These are phyloP conservation scores for Podospora bellae-mahoneyi DNA, from an alignment of 495 filamentous ascomycete species.

Conservation along the genomic window DNA sequence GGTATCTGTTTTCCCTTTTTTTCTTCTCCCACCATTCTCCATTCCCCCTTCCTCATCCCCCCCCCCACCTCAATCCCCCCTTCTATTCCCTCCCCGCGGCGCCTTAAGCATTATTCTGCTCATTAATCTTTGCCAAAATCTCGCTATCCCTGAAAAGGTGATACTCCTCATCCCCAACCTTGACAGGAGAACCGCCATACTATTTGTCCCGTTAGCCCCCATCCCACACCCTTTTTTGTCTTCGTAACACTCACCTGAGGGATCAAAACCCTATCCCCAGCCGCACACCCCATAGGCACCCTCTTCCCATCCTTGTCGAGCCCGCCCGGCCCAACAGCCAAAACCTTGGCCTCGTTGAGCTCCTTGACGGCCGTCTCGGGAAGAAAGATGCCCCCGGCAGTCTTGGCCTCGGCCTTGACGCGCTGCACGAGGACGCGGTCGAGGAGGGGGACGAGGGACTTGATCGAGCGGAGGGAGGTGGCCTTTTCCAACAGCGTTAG, in stretches of 20 bases:
- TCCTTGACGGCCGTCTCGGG: slow-evolving; percentile 97
- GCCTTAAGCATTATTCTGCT: slow-evolving; percentile 47
- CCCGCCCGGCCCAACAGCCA: slow-evolving; percentile 88
- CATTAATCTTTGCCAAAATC: slow-evolving; percentile 85
- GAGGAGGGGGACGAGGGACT: slow-evolving; percentile 90
- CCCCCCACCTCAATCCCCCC: neutral
- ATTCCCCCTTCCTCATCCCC: no score
- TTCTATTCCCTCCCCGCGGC: neutral
- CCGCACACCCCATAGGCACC: slow-evolving; percentile 70
- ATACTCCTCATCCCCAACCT: slow-evolving; percentile 96
- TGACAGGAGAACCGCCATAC: slow-evolving; percentile 94
- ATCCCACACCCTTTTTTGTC: no score
- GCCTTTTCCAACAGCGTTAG: slow-evolving; percentile 35
- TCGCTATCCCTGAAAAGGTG: slow-evolving; percentile 94
- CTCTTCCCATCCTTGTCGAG: slow-evolving; percentile 85
- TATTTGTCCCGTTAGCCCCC: slow-evolving; percentile 43
- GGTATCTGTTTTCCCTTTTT: slow-evolving; percentile 36
- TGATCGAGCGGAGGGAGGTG: slow-evolving; percentile 88
- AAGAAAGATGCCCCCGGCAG: slow-evolving; percentile 92
- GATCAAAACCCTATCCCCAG: slow-evolving; percentile 93
- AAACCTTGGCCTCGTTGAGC: slow-evolving; percentile 91
- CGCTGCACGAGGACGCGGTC: slow-evolving; percentile 98
- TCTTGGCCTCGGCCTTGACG: slow-evolving; percentile 95
- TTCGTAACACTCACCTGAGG: slow-evolving; percentile 64
- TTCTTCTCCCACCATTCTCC: neutral